Evolutionary conservation across 2,329 filamentous ascomycete species (phyloP).

Genomic region (Intubia oerlemansii): DNA sequence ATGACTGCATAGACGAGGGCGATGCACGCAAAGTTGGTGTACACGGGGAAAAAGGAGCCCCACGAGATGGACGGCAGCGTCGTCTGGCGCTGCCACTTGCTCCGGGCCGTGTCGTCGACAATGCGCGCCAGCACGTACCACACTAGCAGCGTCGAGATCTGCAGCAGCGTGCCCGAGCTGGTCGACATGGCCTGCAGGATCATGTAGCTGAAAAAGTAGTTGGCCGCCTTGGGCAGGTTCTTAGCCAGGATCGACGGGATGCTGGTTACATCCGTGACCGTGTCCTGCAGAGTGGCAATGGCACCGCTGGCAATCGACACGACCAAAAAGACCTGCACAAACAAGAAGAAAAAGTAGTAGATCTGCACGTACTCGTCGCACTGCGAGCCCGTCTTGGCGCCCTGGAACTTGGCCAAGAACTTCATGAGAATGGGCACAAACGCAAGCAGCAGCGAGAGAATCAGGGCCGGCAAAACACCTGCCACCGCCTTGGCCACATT

Average conservation of each 20-base stretch:
- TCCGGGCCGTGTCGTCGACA: constrained; percentile 57
- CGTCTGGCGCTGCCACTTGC: constrained; percentile 76
- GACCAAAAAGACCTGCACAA: constrained; percentile 85
- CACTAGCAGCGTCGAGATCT: constrained; percentile 54
- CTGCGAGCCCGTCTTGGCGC: constrained; percentile 63
- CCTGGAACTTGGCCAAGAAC: constrained; percentile 51
- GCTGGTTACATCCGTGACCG: constrained; percentile 34
- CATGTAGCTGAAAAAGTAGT: constrained; percentile 99
- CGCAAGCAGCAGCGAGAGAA: constrained; percentile 60
- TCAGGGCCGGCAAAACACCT: constrained; percentile 63
- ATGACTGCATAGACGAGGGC: constrained; percentile 76
- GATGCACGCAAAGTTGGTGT: constrained; percentile 92
- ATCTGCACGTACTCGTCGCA: constrained; percentile 67
- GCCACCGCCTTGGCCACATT: constrained; percentile 45
- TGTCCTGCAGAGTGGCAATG: constrained; percentile 37
- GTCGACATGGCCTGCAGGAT: constrained; percentile 81
- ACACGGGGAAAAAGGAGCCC: constrained; percentile 89
- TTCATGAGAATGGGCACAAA: constrained; percentile 63
- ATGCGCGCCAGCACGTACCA: constrained; percentile 71
- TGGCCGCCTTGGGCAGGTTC: constrained; percentile 69
- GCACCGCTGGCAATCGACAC: constrained; percentile 63
- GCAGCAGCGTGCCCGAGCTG: constrained; percentile 72
- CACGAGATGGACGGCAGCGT: constrained; percentile 58
- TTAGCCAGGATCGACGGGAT: constrained; percentile 52
- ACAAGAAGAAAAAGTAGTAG: constrained; percentile 87